These are phyloP conservation scores for Chytriomyces sp. DNA, from an alignment of 192 early-diverging fungal genomes.

Conservation along the genomic window DNA sequence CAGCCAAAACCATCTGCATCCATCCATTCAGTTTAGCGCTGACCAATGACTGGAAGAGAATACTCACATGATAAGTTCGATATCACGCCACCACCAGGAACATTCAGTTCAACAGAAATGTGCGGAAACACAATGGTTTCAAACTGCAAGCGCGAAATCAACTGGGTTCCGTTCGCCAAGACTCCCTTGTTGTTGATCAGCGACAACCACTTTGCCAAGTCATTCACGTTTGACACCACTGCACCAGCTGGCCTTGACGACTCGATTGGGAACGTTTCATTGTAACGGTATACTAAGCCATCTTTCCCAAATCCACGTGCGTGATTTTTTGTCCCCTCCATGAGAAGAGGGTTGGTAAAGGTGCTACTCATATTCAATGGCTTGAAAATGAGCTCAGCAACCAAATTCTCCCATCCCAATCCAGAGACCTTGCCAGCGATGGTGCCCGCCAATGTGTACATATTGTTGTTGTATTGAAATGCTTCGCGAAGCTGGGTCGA, in stretches of 20 bases:
- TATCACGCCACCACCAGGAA: not conserved
- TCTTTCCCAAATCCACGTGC: not conserved
- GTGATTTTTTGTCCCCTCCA: too few relatives aligned
- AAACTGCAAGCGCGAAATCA: not conserved
- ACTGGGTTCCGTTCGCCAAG: not conserved
- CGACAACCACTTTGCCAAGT: not conserved
- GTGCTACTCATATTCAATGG: constrained; percentile 18
- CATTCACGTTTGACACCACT: not conserved
- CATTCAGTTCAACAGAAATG: not conserved
- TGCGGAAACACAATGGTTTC: not conserved
- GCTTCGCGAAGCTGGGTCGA: constrained; percentile 19
- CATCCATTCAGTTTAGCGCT: too few relatives aligned
- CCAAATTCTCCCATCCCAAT: constrained; percentile 5
- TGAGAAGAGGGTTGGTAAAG: not conserved
- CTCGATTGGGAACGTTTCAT: not conserved
- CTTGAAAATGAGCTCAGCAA: not conserved
- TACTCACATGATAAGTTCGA: not conserved
- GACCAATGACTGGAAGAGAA: not conserved
- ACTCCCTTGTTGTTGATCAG: not conserved
- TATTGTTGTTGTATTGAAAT: constrained; percentile 27
- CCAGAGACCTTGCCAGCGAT: constrained; percentile 12
- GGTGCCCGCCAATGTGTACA: constrained; percentile 21
- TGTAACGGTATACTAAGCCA: not conserved
- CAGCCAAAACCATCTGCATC: constrained; percentile 25
- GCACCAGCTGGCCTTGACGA: constrained; percentile 11